These are phyloP conservation scores for Yarrowia bubula DNA, from an alignment of 805 yeast genomes.

Conservation along the genomic window DNA sequence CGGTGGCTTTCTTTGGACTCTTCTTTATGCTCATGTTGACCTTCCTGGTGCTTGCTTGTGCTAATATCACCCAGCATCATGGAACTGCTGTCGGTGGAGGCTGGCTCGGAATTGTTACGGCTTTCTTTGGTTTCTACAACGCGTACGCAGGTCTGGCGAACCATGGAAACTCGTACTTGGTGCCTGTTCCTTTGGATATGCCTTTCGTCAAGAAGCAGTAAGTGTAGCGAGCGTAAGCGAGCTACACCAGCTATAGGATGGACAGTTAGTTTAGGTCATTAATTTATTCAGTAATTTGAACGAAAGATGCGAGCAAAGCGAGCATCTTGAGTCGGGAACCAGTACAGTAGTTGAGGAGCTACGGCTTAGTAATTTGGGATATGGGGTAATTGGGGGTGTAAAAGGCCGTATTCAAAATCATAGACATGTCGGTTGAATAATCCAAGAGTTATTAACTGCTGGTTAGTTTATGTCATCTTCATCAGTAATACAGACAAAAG, in stretches of 20 bases:
- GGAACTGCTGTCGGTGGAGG: slow-evolving; percentile 56
- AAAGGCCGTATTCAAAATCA: too few relatives aligned
- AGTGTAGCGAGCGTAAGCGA: too few relatives aligned
- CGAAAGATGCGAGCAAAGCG: too few relatives aligned
- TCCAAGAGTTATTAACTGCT: too few relatives aligned
- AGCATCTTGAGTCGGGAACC: too few relatives aligned
- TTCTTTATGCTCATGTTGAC: slow-evolving; percentile 49
- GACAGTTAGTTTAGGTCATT: slow-evolving; percentile 9
- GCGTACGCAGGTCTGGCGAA: slow-evolving; percentile 70
- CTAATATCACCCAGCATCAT: slow-evolving; percentile 48
- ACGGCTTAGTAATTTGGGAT: too few relatives aligned
- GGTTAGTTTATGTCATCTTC: too few relatives aligned
- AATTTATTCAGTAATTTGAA: neutral
- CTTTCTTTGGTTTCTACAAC: slow-evolving; percentile 66
- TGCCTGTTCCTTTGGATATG: slow-evolving; percentile 51
- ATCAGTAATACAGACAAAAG: too few relatives aligned
- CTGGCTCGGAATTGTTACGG: slow-evolving; percentile 58
- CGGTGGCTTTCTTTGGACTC: slow-evolving; percentile 50
- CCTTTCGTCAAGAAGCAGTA: slow-evolving; percentile 38
- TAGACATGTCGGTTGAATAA: too few relatives aligned
- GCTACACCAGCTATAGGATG: too few relatives aligned
- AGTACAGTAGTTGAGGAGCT: too few relatives aligned
- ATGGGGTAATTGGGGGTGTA: too few relatives aligned
- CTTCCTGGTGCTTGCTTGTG: slow-evolving; percentile 50
- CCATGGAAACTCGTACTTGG: slow-evolving; percentile 59